These are phyloP conservation scores for Candida krabiensis DNA, from an alignment of 805 yeast genomes.

Conservation along the genomic window DNA sequence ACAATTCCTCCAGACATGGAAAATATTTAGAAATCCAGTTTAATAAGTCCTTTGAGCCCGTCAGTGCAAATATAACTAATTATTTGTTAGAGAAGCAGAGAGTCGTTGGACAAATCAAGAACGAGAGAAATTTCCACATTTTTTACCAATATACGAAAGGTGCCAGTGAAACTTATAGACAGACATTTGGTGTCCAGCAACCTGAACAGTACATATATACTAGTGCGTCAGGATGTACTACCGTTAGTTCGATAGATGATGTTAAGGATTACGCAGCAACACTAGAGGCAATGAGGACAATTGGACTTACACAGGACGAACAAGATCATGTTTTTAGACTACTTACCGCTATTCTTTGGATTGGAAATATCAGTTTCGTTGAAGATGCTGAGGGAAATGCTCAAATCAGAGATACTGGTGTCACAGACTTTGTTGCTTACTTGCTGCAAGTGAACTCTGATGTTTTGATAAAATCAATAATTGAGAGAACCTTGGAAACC, in stretches of 20 bases:
- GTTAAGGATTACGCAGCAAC: conserved; percentile 77
- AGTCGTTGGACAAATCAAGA: conserved; percentile 90
- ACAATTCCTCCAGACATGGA: conserved; percentile 90
- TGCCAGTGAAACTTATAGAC: conserved; percentile 82
- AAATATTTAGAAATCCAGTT: conserved; percentile 90
- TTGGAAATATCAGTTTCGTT: conserved; percentile 84
- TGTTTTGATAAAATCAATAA: conserved; percentile 62
- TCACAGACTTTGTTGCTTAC: conserved; percentile 94
- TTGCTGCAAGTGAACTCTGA: conserved; percentile 76
- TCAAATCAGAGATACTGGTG: conserved; percentile 76
- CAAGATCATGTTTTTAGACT: conserved; percentile 89
- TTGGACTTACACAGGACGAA: conserved; percentile 79
- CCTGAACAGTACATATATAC: conserved; percentile 95
- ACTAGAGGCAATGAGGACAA: conserved; percentile 78
- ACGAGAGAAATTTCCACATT: conserved; percentile 95
- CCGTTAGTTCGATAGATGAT: conserved; percentile 88
- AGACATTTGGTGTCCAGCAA: conserved; percentile 82
- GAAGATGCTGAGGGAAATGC: conserved; percentile 91
- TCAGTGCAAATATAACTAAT: conserved; percentile 94
- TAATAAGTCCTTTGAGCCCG: conserved; percentile 80
- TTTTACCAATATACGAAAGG: conserved; percentile 94
- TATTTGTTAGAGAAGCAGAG: conserved; percentile 92
- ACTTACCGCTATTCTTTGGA: conserved; percentile 86
- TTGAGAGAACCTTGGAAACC: conserved; percentile 86
- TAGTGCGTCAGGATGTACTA: conserved; percentile 77